These are phyloP conservation scores for Metschnikowia dekortorum DNA, from an alignment of 805 yeast genomes.

Conservation along the genomic window DNA sequence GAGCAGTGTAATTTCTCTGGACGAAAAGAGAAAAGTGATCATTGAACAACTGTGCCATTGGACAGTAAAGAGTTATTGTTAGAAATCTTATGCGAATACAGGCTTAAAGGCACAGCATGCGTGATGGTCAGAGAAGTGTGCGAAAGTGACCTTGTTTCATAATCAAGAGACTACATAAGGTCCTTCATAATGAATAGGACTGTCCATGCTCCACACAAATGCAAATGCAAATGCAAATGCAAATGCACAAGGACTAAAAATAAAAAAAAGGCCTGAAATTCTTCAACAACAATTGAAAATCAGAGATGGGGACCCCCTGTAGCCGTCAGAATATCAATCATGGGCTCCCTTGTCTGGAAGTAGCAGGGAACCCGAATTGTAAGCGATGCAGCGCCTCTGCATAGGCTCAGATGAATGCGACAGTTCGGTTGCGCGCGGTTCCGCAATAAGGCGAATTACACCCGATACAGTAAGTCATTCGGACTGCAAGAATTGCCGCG, in stretches of 20 bases:
- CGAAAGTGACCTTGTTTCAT: no score
- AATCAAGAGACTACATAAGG: no score
- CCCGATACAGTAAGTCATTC: neutral
- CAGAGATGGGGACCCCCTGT: no score
- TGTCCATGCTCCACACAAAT: neutral
- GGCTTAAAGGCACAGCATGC: no score
- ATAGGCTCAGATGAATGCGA: neutral
- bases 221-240: neutral
- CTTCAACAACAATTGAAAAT: neutral
- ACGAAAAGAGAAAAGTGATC: no score
- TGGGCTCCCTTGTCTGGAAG: neutral
- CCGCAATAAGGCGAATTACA: neutral
- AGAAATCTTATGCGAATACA: no score
- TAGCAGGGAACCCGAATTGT: neutral
- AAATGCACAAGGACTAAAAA: neutral
- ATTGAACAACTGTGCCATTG: no score
- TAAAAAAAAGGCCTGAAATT: neutral
- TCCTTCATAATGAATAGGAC: no score
- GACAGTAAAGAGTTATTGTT: no score
- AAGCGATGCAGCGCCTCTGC: neutral
- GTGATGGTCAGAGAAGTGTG: no score
- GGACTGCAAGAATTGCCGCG: neutral
- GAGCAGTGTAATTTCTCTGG: no score
- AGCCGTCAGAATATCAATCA: neutral
- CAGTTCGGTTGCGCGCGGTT: neutral